Conservation (phyloP, 345 rosid species). For the Combretum micranthum region DNA sequence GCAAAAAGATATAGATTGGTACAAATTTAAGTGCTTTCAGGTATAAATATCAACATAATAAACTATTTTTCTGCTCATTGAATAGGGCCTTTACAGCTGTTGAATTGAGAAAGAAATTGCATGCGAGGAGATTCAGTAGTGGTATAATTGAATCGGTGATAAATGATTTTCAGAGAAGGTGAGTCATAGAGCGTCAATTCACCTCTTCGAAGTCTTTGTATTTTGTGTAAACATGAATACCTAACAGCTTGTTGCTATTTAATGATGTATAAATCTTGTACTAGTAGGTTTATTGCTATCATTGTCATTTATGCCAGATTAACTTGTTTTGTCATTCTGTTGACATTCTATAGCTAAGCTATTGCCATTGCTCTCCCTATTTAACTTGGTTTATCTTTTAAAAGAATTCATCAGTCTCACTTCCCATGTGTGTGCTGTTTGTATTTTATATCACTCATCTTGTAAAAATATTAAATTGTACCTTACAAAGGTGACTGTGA, state of each 20-base stretch:
- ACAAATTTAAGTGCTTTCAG: not conserved
- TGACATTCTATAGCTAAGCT: too few species aligned
- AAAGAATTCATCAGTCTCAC: too few species aligned
- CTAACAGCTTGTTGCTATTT: too few species aligned
- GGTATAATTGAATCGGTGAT: constrained; percentile 41
- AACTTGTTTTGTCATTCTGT: not conserved
- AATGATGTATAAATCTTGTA: too few species aligned
- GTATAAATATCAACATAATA: not conserved
- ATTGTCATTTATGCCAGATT: too few species aligned
- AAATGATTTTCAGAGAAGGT: constrained; percentile 53
- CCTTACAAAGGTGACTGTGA: not conserved
- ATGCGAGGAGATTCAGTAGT: constrained; percentile 46
- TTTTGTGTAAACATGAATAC: too few species aligned
- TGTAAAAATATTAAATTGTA: too few species aligned
- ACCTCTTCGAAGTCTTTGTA: too few species aligned
- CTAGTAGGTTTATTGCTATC: too few species aligned
- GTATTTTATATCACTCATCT: too few species aligned
- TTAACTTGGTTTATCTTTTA: not conserved
- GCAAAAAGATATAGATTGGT: not conserved
- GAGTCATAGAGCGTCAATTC: constrained; percentile 3
- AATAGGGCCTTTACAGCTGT: constrained; percentile 60
- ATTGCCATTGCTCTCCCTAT: too few species aligned
- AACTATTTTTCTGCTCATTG: constrained; percentile 4
- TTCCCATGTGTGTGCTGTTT: too few species aligned
- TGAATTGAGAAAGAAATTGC: constrained; percentile 70